Base-by-base conservation (phyloP, 1,139 yeast genomes). In the Suhomyces ambrosiae region DNA sequence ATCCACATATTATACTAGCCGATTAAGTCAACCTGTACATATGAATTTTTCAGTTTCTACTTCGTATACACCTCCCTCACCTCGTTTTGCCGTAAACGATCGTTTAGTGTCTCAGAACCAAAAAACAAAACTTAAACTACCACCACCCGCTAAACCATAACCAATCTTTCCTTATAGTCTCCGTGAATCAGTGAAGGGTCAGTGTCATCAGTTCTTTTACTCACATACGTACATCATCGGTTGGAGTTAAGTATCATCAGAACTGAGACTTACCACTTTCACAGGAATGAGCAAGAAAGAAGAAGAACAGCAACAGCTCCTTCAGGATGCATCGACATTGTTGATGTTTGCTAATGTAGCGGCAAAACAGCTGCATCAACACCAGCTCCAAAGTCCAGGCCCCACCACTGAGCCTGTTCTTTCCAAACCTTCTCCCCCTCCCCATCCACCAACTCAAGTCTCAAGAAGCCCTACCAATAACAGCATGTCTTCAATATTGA, bases 321-420 rank as follows among this genome's bases (percentile, higher is more conserved):
- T 77, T 11, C 79, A 76, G 48, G 85, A 80, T 61, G 86, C 86
- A 2, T 78, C 84, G n/a, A 76, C 85, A 14, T 61, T 80, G 37
- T 62, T 80, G 42, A 75, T 79, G 83, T 79, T 80, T 57, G 82
- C 84, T 18, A 77, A 72, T 46, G 74, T 73, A 22, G 80, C 79
- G 10, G 76, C 79, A 8, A 54, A 69, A 42, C 73, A 68, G 33
- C 72, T 65, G 38, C 69, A 66, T 35, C 48, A 47, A 21, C 48
- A 46, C 13, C 47, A 38, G 32, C 35, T 15, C n/a, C 23, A 33
- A 11, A 30, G 18, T 22, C 31, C 34, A 22, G 22, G 27, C 10
- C 13, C 37, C 14, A 16, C 33, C 27, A 37, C 22, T 17, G 22
- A 19, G 23, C 35, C 32, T 31, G 23, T 24, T 8, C 35, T 30